Percentiles rank a stretch among this genome's conserved stretches.
phyloP scores from a whole-genome alignment of 257 asterid genomes.

The Mitragyna speciosa region DNA sequence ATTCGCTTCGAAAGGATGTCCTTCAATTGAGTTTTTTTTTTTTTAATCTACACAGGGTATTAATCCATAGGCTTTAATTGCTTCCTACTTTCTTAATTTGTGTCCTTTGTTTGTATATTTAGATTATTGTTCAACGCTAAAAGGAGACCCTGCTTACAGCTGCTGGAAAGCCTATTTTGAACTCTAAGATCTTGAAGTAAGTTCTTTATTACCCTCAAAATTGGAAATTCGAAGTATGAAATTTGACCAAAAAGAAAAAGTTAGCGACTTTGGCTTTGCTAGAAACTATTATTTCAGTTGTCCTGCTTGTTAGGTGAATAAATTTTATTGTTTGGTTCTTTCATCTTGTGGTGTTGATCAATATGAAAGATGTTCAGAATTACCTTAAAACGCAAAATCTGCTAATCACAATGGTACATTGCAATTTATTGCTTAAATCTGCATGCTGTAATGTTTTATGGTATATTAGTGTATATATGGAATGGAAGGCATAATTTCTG shows the following conservation, averaged over 20 bases:
- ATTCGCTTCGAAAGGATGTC: neutral
- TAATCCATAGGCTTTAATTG: neutral
- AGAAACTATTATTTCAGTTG: neutral
- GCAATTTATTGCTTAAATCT: neutral
- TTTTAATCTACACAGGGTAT: neutral
- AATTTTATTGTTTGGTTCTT: neutral
- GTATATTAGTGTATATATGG: neutral
- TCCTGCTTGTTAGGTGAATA: neutral
- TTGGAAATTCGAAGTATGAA: neutral
- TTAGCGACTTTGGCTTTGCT: neutral
- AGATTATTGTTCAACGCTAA: constrained; percentile 88
- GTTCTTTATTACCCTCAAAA: constrained; percentile 11
- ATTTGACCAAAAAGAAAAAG: neutral
- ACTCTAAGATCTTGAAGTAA: constrained; percentile 91
- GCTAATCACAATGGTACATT: neutral
- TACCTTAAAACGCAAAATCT: neutral
- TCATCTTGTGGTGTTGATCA: neutral
- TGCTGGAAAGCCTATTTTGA: constrained; percentile 98
- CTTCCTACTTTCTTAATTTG: neutral
- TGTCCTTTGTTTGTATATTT: constrained; percentile 4
- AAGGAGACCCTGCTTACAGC: constrained; percentile 78
- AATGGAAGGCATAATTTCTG: neutral
- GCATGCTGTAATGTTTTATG: neutral
- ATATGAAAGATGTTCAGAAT: neutral
- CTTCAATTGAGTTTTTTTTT: neutral